These are phyloP conservation scores for Aegle marmelos DNA, from an alignment of 345 rosid species.

Conservation along the genomic window DNA sequence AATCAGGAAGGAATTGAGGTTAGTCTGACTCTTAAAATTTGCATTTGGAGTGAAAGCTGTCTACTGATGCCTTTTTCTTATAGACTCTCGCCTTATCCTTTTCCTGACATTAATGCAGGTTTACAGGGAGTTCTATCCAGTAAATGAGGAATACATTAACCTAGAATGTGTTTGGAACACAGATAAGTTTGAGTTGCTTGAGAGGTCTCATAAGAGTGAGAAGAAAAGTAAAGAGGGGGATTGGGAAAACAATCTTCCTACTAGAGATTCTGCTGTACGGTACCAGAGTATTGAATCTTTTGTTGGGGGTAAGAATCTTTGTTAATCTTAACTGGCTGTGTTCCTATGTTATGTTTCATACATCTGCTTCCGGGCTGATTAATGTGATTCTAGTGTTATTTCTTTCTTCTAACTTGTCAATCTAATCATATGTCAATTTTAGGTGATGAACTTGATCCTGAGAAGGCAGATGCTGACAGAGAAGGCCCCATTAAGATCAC, in stretches of 20 bases:
- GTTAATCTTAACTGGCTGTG: neutral
- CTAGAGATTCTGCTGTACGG: slow-evolving; percentile 30
- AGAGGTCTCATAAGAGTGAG: slow-evolving; percentile 40
- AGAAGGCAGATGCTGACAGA: slow-evolving; percentile 18
- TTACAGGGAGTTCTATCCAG: slow-evolving; percentile 75
- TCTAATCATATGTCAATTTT: neutral
- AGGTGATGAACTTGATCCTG: slow-evolving; percentile 27
- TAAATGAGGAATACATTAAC: slow-evolving; percentile 39
- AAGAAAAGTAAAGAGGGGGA: slow-evolving; percentile 25
- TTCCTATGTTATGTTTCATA: neutral
- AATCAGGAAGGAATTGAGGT: slow-evolving; percentile 75
- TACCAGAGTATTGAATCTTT: slow-evolving; percentile 47
- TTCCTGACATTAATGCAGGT: slow-evolving; percentile 35
- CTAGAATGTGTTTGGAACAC: slow-evolving; percentile 63
- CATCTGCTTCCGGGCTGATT: neutral
- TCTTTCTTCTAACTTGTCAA: neutral
- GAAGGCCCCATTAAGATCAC: slow-evolving; percentile 18
- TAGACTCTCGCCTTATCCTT: neutral
- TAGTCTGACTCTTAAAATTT: slow-evolving; percentile 3
- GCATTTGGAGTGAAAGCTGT: neutral
- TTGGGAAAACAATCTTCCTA: slow-evolving; percentile 25
- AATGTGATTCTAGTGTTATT: neutral
- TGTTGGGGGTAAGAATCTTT: slow-evolving; percentile 54
- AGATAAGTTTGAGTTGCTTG: slow-evolving; percentile 60
- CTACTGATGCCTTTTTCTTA: neutral